Evolutionary conservation across 345 rosid genomes (phyloP).

Genomic region (Corchorus capsularis): DNA sequence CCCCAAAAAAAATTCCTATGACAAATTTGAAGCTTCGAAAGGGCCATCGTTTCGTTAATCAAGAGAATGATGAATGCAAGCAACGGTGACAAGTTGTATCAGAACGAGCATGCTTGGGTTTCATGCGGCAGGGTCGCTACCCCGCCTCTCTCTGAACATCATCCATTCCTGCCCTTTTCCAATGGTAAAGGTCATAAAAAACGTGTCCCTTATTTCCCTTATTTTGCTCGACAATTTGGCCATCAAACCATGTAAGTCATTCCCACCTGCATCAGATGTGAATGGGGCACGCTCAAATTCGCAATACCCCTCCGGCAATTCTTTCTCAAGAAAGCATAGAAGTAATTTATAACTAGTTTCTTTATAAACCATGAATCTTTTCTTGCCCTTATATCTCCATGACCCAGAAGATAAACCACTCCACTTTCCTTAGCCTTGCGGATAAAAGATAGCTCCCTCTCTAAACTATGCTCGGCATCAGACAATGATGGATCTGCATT

Average conservation of each 20-base stretch:
- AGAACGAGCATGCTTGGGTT: neutral
- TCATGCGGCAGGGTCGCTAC: too few species aligned
- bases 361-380: slow-evolving; percentile 98
- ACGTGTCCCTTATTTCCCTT: neutral
- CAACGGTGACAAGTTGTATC: too few species aligned
- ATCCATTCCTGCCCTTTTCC: neutral
- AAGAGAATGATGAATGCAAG: neutral
- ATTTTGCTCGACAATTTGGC: slow-evolving; percentile 11
- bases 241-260: slow-evolving; percentile 99
- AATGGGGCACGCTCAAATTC: slow-evolving; percentile 91
- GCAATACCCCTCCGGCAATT: slow-evolving; percentile 95
- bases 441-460: slow-evolving; percentile 90
- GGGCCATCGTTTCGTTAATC: neutral
- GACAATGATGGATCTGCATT: slow-evolving; percentile 35
- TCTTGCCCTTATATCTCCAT: slow-evolving; percentile 94
- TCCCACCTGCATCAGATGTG: slow-evolving; percentile 95
- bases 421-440: slow-evolving; percentile 93
- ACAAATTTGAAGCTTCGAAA: neutral
- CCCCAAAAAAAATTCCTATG: too few species aligned
- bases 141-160: neutral
- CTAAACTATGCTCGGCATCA: slow-evolving; percentile 88
- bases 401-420: slow-evolving; percentile 96
- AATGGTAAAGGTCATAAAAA: neutral
- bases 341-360: slow-evolving; percentile 89
- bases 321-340: slow-evolving; percentile 91